These are phyloP conservation scores for Logfia minima DNA, from an alignment of 129 eudicot species.

Conservation along the genomic window DNA sequence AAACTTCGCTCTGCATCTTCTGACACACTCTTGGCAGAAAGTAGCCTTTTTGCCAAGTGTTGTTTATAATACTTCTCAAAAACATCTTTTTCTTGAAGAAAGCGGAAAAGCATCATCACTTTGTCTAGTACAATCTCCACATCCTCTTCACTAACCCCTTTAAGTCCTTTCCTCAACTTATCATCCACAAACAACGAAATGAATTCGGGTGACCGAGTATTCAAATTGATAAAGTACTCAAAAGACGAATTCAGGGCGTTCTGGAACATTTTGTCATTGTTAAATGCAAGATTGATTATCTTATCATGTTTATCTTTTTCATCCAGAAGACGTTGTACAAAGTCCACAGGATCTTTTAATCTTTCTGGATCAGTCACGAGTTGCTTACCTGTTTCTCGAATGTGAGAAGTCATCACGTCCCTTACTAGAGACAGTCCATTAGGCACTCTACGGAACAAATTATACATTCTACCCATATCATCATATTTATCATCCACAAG, in stretches of 20 bases:
- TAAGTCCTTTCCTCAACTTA: constrained; percentile 53
- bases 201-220: constrained; percentile 56
- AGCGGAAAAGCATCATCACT: constrained; percentile 71
- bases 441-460: constrained; percentile 58
- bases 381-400: constrained; percentile 63
- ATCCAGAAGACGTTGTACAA: constrained; percentile 60
- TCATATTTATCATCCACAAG: constrained; percentile 60
- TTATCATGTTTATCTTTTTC: constrained; percentile 61
- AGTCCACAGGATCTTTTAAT: constrained; percentile 65
- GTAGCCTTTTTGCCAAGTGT: constrained; percentile 56
- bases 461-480: constrained; percentile 57
- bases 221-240: constrained; percentile 62
- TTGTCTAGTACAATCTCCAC: constrained; percentile 50
- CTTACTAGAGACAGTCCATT: constrained; percentile 42
- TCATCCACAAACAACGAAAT: constrained; percentile 72
- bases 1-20: constrained; percentile 61
- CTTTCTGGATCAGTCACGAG: constrained; percentile 62
- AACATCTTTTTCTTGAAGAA: constrained; percentile 56
- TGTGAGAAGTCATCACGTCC: constrained; percentile 60
- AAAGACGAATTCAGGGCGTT: constrained; percentile 65
- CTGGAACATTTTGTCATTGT: constrained; percentile 60
- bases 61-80: constrained; percentile 65
- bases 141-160: constrained; percentile 63
- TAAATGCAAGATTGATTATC: constrained; percentile 49
- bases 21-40: constrained; percentile 48